Conservation (phyloP, 2,329 filamentous ascomycete species). For the Gaeumannomyces sp. region DNA sequence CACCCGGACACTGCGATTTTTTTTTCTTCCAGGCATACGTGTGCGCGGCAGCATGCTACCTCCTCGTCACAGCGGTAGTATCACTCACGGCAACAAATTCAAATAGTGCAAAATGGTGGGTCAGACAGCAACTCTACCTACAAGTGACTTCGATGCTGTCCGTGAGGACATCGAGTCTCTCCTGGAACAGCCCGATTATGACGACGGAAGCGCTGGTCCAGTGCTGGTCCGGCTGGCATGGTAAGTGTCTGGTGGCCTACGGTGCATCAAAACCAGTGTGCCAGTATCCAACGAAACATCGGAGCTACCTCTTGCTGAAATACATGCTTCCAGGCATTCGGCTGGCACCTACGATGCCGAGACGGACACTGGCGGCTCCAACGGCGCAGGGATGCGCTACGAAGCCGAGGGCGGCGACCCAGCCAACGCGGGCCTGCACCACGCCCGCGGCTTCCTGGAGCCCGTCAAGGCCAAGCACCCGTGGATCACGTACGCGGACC, state of each 20-base stretch:
- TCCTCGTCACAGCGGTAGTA: not conserved
- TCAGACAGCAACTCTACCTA: too few species aligned
- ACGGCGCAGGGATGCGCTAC: conserved; percentile 61
- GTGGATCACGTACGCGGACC: conserved; percentile 60
- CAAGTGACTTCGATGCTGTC: conserved; percentile 57
- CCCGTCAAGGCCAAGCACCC: conserved; percentile 51
- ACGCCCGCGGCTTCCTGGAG: conserved; percentile 58
- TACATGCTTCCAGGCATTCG: conserved; percentile 41
- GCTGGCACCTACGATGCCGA: conserved; percentile 54
- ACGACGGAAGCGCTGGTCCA: conserved; percentile 58
- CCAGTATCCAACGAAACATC: conserved; percentile 9
- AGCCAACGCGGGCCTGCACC: conserved; percentile 57
- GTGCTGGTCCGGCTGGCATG: conserved; percentile 59
- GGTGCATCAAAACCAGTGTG: not conserved
- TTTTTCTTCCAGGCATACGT: not conserved
- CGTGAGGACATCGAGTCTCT: conserved; percentile 46
- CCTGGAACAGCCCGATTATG: conserved; percentile 55
- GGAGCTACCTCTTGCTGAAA: not conserved
- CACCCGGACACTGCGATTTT: not conserved
- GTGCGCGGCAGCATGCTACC: too few species aligned
- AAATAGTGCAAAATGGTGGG: too few species aligned
- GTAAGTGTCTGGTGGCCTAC: conserved; percentile 30
- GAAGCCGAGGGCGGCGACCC: conserved; percentile 58
- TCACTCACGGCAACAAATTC: too few species aligned
- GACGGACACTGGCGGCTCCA: conserved; percentile 56